Base-by-base conservation (phyloP, 805 yeast species). In the Spathaspora girioi region DNA sequence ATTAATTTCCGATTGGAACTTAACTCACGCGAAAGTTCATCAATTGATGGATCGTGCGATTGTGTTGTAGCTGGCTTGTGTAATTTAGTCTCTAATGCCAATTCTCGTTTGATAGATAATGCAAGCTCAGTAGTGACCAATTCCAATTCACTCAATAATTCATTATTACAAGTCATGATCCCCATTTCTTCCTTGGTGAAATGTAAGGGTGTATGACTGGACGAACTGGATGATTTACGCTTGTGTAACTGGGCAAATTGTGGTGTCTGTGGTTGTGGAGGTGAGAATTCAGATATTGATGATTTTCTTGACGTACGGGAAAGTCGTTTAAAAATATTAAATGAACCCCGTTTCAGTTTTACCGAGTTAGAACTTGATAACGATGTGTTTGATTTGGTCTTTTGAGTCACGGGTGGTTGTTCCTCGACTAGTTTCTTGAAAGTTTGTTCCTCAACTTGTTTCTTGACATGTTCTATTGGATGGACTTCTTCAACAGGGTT, bases 71-170 rank as follows among this genome's bases (percentile, higher is more conserved):
- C 14, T 7, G 29, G 17, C 1, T 44, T 26, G 40, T 65, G 64
- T 26, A 81, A 50, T 43, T 68, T 73, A 46, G 70, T 69, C 59
- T 85, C 91, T 44, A 87, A 62, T 17, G 71, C 63, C n/a, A 86
- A 71, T 62, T 88, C 96, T 41, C 94, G 70, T 49, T 81, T 78
- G 45, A 87, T 85, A 0, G 92, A 83, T 20, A 81, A 81, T 0
- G 91, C 92, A 47, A 88, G 71, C 59, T 87, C 96, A 23, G 80
- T 78, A 0, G 92, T 84, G 1, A 88, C 84, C 20, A 86, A 60
- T 53, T 84, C 86, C 41, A 88, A 66, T 60, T 87, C 93, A 50
- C 78, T 76, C 58, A 86, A 71, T 40, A 87, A 65, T 23, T 77
- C 79, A 47, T 75, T 75, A 54, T 83, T 86, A 49, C 86, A 82